Conservation (phyloP, 768 basidiomycete species). For the Termitomyces sp. region DNA sequence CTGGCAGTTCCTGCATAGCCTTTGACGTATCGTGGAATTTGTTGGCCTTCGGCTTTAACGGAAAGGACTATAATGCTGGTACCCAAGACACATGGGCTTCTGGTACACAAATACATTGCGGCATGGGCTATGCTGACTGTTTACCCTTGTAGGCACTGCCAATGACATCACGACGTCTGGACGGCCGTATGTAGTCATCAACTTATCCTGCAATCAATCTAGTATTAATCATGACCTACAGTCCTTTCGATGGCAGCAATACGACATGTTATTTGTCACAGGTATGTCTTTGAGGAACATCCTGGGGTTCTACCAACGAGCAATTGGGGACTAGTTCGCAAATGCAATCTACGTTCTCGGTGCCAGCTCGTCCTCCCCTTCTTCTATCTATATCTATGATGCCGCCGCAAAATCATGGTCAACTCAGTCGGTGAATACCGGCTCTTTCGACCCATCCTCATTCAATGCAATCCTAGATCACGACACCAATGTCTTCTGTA, state of each 20-base stretch:
- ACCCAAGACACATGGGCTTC: slow-evolving; percentile 61
- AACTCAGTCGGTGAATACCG: slow-evolving; percentile 52
- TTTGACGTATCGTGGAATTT: slow-evolving; percentile 83
- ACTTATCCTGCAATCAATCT: neutral
- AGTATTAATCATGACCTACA: slow-evolving; percentile 16
- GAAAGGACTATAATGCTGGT: slow-evolving; percentile 81
- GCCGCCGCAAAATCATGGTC: slow-evolving; percentile 71
- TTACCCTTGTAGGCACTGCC: slow-evolving; percentile 34
- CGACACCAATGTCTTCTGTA: slow-evolving; percentile 90
- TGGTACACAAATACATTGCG: slow-evolving; percentile 26
- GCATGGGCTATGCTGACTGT: slow-evolving; percentile 2
- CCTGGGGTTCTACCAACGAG: neutral
- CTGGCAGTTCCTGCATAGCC: slow-evolving; percentile 48
- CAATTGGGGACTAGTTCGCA: slow-evolving; percentile 45
- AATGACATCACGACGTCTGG: slow-evolving; percentile 69
- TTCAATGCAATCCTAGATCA: slow-evolving; percentile 83
- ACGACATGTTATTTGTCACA: slow-evolving; percentile 72
- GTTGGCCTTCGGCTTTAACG: slow-evolving; percentile 77
- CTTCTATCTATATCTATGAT: slow-evolving; percentile 77
- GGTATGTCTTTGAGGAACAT: slow-evolving; percentile 24
- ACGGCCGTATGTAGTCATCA: slow-evolving; percentile 55
- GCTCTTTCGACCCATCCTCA: slow-evolving; percentile 53
- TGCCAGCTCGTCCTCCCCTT: slow-evolving; percentile 64
- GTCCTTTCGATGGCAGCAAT: slow-evolving; percentile 59
- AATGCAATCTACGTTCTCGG: slow-evolving; percentile 85